Base-by-base conservation (phyloP, 768 basidiomycete genomes). In the Pleurotus platypus region DNA sequence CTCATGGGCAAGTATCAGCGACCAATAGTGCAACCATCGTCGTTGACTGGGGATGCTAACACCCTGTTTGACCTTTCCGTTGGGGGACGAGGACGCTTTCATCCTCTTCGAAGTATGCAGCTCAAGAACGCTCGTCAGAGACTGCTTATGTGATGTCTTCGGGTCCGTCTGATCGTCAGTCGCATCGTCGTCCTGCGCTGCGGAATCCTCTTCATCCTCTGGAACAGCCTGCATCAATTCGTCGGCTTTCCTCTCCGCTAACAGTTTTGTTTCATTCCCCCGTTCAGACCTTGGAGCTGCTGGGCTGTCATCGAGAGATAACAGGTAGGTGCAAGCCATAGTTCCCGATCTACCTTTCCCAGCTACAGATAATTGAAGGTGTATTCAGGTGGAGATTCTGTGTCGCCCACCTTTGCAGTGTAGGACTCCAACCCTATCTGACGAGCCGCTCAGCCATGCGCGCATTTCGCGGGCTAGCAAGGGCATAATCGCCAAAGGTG, bases 301-400 rank as follows among this genome's bases (percentile, higher is more conserved):
- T 6, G 83, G 81, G 1, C 69, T 58, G 40, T 72, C 72, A 18
- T 79, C 76, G 2, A 83, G 72, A 0, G 89, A 78, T 12, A 95
- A 80, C 2, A 95, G 76, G 68, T 93, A 91, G 8, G 90, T 78
- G 67, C 92, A 92, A 0, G 92, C 89, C 60, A 94, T 80, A 0
- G 89, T 93, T 7, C 93, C 93, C 0, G 92, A 93, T 54, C 92
- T 79, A 12, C 92, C 92, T 68, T 94, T 89, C 0, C 89, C 88
- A 51, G 88, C 89, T 89, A 18, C 8, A 35, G 30, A 35, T 35
- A 3, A 35, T 35, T 35, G 30, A 35, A 9, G 4, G 30, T 3
- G 11, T 11, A 35, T 35, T 35, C 30, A 35, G 8, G 30, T 0
- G 8, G 60, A 40, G n/a, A 43, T 49, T 51, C 26, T 18, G 37